Conservation (phyloP, 352 stramenopile species). For the Pythium insidiosum region DNA sequence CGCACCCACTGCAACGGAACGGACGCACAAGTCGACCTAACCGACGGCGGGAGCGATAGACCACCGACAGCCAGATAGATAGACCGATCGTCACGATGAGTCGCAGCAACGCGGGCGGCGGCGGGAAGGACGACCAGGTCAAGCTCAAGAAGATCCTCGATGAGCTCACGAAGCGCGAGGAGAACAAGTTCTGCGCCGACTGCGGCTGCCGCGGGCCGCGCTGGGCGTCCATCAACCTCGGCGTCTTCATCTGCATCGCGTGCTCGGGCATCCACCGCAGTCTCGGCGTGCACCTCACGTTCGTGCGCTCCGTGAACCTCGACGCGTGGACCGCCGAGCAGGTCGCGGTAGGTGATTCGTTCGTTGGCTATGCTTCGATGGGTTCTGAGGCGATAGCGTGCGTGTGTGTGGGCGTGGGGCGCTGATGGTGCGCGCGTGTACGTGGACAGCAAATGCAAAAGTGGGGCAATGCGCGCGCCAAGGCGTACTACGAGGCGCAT, state of each 20-base stretch:
- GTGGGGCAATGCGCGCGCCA: constrained; percentile 85
- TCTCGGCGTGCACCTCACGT: constrained; percentile 90
- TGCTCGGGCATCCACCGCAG: constrained; percentile 92
- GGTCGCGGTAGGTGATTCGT: constrained; percentile 37
- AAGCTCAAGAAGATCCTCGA: constrained; percentile 87
- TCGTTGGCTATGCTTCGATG: too few species aligned
- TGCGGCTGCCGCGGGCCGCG: constrained; percentile 81
- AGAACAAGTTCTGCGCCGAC: constrained; percentile 89
- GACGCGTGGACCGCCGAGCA: constrained; percentile 92
- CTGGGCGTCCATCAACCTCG: constrained; percentile 92
- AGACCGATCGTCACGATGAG: constrained; percentile 30
- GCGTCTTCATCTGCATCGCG: constrained; percentile 93
- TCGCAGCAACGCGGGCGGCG: constrained; percentile 23
- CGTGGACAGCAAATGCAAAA: constrained; percentile 82
- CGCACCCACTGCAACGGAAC: too few species aligned
- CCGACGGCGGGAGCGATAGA: too few species aligned
- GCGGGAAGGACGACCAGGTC: constrained; percentile 64
- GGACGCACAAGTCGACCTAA: not conserved
- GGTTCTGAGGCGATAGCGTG: too few species aligned
- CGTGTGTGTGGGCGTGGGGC: too few species aligned
- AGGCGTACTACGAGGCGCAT: constrained; percentile 86
- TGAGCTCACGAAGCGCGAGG: constrained; percentile 86
- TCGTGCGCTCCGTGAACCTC: constrained; percentile 90
- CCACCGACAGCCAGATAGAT: too few species aligned
- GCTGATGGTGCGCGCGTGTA: too few species aligned